Evolutionary conservation across 805 yeast species (phyloP).

Genomic region (Ascoidea asiatica): DNA sequence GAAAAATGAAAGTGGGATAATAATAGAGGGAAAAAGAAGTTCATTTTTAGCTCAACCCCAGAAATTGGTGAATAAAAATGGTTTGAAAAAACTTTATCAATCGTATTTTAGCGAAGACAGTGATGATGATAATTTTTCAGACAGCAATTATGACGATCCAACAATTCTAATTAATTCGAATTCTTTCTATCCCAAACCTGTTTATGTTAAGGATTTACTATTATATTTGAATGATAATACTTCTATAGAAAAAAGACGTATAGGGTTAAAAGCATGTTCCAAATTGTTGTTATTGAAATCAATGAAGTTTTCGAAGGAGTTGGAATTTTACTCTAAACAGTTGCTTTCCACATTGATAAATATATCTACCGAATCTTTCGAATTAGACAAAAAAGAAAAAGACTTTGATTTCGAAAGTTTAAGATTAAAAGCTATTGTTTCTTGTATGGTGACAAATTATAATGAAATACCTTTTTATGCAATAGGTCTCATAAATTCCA

Average conservation of each 20-base stretch:
- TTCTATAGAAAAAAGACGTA: conserved; percentile 3
- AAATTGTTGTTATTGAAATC: conserved; percentile 4
- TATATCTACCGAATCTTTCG: not conserved
- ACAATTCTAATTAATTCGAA: conserved; percentile 8
- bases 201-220: conserved; percentile 8
- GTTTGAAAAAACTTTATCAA: not conserved
- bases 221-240: conserved; percentile 5
- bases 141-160: conserved; percentile 8
- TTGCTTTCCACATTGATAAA: conserved; percentile 3
- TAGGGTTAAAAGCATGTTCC: conserved; percentile 5
- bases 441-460: not conserved
- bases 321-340: conserved; percentile 7
- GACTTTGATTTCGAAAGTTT: not conserved
- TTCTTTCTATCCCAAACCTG: conserved; percentile 5
- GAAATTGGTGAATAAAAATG: not conserved
- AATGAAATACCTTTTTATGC: too few species aligned
- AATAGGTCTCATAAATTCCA: conserved; percentile 13
- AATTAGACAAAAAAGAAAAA: not conserved
- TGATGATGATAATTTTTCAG: conserved; percentile 7
- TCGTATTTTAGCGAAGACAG: conserved; percentile 10
- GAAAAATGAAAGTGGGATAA: not conserved
- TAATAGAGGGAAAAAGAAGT: not conserved
- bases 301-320: conserved; percentile 2
- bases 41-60: not conserved
- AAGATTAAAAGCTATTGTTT: not conserved